Base-by-base conservation (phyloP, 139 green algal species). In the Closterium sp. region DNA sequence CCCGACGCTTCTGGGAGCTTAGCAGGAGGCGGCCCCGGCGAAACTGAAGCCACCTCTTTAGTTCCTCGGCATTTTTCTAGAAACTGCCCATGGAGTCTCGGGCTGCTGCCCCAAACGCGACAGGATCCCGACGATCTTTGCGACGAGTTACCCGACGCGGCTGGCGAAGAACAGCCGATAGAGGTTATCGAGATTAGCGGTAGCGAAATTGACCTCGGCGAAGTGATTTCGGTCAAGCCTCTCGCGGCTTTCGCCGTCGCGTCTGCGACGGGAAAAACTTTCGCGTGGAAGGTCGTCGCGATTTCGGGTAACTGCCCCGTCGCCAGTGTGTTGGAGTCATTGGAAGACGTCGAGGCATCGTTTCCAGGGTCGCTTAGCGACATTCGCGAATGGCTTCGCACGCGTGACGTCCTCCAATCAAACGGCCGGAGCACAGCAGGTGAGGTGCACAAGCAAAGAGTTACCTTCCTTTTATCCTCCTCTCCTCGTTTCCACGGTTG, bases 41-140 rank as follows among this genome's bases (percentile, higher is more conserved):
- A 19, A 28, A 3, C 55, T 2, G 9, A 28, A 76, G 55, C 5
- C 55, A 28, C 55, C 4, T 16, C 55, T 16, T 16, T 12, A 28
- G 55, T 76, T 76, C 55, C 55, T 3, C 23, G 25, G 25, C 55
- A 76, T 76, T 76, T 28, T 28, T 76, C 55, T 25, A 76, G 21
- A 86, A 33, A 86, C 83, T 86, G 83, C 83, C 83, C 83, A 12
- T 86, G 83, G 83, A 86, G 30, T 86, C 30, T 86, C 28, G 83
- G 83, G 7, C n/a, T 32, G 30, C 83, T 86, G n/a, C 83, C 83
- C 30, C 83, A 86, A 33, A 86, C 83, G 7, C 83, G 83, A 32
- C 83, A 86, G 83, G 83, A 86, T 86, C 83, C 83, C 1, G 83
- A 86, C 83, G 83, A 86, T 32, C 16, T 9, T 34, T 86, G n/a